phyloP scores from a whole-genome alignment of 2,329 filamentous ascomycete species.

The Penicillium polonicum region DNA sequence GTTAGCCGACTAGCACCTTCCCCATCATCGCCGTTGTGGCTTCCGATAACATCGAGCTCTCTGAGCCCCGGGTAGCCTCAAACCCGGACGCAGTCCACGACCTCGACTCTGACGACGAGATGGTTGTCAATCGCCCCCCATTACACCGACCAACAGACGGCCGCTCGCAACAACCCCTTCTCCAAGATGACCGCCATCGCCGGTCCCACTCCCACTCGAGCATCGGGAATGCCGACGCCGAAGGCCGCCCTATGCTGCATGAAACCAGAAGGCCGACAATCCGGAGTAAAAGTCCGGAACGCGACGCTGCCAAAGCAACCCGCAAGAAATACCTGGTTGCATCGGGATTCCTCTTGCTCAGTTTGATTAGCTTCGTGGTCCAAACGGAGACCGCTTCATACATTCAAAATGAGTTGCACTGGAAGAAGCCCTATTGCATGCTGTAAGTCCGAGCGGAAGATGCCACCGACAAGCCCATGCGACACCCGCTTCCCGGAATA shows the following conservation, averaged over 20 bases:
- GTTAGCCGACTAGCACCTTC: constrained; percentile 1
- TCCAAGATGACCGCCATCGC: constrained; percentile 48
- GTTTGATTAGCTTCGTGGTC: constrained; percentile 81
- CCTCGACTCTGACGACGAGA: constrained; percentile 45
- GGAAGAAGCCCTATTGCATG: constrained; percentile 99
- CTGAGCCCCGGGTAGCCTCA: constrained; percentile 23
- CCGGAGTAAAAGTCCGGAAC: constrained; percentile 73
- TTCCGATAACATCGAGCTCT: constrained; percentile 30
- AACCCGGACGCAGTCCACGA: constrained; percentile 40
- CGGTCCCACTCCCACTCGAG: constrained; percentile 34
- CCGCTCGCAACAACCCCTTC: constrained; percentile 54
- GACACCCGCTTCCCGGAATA: constrained; percentile 1
- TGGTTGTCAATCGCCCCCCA: constrained; percentile 47
- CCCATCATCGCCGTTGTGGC: constrained; percentile 31
- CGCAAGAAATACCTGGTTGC: constrained; percentile 85
- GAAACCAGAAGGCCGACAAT: constrained; percentile 64
- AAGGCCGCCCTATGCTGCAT: constrained; percentile 42
- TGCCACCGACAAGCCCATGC: constrained; percentile 4
- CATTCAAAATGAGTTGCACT: constrained; percentile 86
- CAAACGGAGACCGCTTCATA: constrained; percentile 96
- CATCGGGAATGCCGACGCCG: constrained; percentile 31
- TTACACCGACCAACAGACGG: constrained; percentile 50
- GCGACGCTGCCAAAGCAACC: constrained; percentile 62
- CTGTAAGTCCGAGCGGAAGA: constrained; percentile 56
- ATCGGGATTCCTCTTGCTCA: constrained; percentile 76